These are phyloP conservation scores for Cladosporium phlei DNA, from an alignment of 2,329 filamentous ascomycete species.

Conservation along the genomic window DNA sequence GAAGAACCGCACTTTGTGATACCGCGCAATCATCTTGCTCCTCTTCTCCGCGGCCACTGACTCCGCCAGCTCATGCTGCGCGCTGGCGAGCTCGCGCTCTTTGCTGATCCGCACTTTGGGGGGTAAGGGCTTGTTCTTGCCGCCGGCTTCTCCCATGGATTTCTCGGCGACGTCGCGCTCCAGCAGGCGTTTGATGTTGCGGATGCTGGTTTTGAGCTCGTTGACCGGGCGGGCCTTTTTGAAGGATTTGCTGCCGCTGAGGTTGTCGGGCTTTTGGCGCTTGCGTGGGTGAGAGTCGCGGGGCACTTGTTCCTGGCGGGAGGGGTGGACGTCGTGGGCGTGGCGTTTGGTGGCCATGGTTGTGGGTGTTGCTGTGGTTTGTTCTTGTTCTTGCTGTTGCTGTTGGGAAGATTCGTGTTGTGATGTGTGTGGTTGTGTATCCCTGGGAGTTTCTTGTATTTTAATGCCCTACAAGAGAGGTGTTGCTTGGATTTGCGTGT, in stretches of 20 bases:
- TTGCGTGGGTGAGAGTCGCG: slow-evolving; percentile 18
- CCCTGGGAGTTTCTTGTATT: too few relatives aligned
- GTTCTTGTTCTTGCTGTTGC: background rate
- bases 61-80: slow-evolving; percentile 59
- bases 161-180: slow-evolving; percentile 40
- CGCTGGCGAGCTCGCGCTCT: slow-evolving; percentile 66
- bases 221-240: slow-evolving; percentile 43
- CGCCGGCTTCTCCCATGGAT: slow-evolving; percentile 32
- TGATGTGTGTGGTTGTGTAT: background rate
- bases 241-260: slow-evolving; percentile 24
- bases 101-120: slow-evolving; percentile 64
- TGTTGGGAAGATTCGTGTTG: too few relatives aligned
- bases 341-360: slow-evolving; percentile 26
- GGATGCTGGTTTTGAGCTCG: slow-evolving; percentile 65
- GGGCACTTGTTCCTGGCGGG: slow-evolving; percentile 22
- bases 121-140: slow-evolving; percentile 44
- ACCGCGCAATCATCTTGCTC: slow-evolving; percentile 68
- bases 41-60: slow-evolving; percentile 58
- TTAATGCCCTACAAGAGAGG: too few relatives aligned
- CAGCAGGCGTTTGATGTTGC: slow-evolving; percentile 64
- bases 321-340: slow-evolving; percentile 23
- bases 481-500: background rate
- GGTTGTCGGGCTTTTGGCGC: slow-evolving; percentile 22
- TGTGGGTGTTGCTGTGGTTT: background rate
- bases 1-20: slow-evolving; percentile 81